Evolutionary conservation across 495 filamentous ascomycete species (phyloP).

Genomic region (Penicillium simplicissimum): DNA sequence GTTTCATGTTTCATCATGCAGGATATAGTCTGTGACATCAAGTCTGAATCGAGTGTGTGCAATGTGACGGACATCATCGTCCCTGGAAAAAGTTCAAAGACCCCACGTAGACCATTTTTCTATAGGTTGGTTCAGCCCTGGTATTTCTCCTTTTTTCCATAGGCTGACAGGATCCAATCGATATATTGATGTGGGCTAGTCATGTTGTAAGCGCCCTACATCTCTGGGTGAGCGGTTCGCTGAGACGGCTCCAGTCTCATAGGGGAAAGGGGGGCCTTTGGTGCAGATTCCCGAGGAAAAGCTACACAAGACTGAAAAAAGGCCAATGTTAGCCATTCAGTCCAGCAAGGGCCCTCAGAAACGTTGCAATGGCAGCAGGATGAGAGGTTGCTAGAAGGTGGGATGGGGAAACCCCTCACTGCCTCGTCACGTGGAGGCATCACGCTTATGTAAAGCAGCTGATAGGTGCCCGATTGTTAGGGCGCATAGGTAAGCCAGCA

Average conservation of each 20-base stretch:
- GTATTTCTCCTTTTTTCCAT: conserved; percentile 18
- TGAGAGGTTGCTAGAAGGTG: conserved; percentile 8
- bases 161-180: conserved; percentile 33
- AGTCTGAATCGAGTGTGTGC: conserved; percentile 37
- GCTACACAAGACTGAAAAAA: conserved; percentile 5
- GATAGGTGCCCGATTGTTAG: background rate
- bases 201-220: conserved; percentile 42
- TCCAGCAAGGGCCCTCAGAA: background rate
- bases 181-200: conserved; percentile 34
- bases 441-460: conserved; percentile 15
- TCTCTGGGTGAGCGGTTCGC: conserved; percentile 33
- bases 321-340: conserved; percentile 13
- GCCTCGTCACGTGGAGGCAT: conserved; percentile 21
- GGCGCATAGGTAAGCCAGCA: no score
- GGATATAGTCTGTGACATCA: conserved; percentile 33
- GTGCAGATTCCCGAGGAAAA: conserved; percentile 14
- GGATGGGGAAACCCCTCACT: conserved; percentile 24
- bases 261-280: conserved; percentile 11
- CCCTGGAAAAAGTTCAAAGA: conserved; percentile 27
- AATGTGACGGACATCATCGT: conserved; percentile 26
- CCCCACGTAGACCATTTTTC: background rate
- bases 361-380: conserved; percentile 8
- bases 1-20: conserved; percentile 39
- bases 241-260: conserved; percentile 30
- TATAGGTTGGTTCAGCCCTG: conserved; percentile 26